A percentile compares a stretch with the other conserved stretches of the same genome.
phyloP scores from a whole-genome alignment of 2,329 filamentous ascomycete species.

The Fusarium multiceps region DNA sequence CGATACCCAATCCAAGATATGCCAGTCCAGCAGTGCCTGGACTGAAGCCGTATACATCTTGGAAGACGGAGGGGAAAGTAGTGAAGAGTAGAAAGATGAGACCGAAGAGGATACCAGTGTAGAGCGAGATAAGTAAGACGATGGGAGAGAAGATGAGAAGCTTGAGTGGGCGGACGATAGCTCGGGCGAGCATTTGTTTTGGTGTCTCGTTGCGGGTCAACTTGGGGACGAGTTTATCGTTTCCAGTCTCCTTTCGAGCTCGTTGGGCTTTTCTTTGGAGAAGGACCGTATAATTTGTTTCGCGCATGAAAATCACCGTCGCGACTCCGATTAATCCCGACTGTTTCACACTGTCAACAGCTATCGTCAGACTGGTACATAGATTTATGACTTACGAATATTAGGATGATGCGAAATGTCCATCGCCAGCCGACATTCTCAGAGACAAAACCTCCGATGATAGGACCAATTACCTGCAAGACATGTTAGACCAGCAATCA shows the following conservation, averaged over 20 bases:
- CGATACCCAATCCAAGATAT: conserved; percentile 63
- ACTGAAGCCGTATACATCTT: conserved; percentile 50
- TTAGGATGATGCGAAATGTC: conserved; percentile 62
- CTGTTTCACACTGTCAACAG: background rate
- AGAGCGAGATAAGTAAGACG: conserved; percentile 58
- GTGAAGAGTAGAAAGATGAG: conserved; percentile 53
- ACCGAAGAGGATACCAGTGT: conserved; percentile 52
- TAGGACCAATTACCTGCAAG: conserved; percentile 36
- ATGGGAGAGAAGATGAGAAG: conserved; percentile 66
- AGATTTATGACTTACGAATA: conserved; percentile 42
- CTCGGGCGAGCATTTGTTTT: conserved; percentile 46
- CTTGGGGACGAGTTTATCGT: conserved; percentile 28
- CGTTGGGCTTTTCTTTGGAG: conserved; percentile 5
- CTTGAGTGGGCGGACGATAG: conserved; percentile 55
- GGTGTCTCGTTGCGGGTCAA: conserved; percentile 18
- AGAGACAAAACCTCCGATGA: conserved; percentile 59
- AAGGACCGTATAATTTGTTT: conserved; percentile 42
- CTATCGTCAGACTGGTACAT: background rate
- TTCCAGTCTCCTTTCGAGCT: conserved; percentile 28
- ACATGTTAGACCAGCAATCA: background rate
- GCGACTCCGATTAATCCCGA: background rate
- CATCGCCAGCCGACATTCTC: conserved; percentile 62
- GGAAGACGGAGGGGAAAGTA: conserved; percentile 52
- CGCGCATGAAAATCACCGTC: conserved; percentile 40
- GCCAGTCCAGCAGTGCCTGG: conserved; percentile 50